Conservation (phyloP, 2,329 filamentous ascomycete genomes). For the Trichoderma polysporum region DNA sequence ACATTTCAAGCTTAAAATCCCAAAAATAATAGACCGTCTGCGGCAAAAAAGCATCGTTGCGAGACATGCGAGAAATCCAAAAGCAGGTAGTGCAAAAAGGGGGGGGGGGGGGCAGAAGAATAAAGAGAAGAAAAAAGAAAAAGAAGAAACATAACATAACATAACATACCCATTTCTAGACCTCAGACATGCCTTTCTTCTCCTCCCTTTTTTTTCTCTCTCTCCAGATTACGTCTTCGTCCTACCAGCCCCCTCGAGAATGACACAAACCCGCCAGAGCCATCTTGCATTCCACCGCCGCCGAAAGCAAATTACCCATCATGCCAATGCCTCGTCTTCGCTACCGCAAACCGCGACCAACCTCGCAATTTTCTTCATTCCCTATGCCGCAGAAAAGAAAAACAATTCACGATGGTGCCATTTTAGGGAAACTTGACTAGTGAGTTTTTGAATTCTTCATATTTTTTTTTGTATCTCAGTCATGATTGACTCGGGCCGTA, state of each 20-base stretch:
- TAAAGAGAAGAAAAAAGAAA: not conserved
- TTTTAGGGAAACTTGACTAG: not conserved
- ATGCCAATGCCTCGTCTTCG: not conserved
- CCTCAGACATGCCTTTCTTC: not conserved
- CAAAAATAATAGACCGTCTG: not conserved
- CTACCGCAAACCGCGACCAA: not conserved
- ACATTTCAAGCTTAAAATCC: not conserved
- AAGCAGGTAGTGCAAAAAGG: not conserved
- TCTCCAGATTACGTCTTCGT: not conserved
- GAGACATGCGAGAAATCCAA: not conserved
- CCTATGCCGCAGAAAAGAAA: not conserved
- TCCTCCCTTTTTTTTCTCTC: not conserved
- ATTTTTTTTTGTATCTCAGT: not conserved
- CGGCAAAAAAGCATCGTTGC: not conserved
- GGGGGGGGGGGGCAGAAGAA: not conserved
- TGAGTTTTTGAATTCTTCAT: not conserved
- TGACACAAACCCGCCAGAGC: not conserved
- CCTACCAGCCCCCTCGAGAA: not conserved
- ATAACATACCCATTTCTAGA: not conserved
- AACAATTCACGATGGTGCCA: not conserved
- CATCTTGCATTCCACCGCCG: not conserved
- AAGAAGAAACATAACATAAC: not conserved
- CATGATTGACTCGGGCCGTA: not conserved
- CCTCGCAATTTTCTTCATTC: not conserved
- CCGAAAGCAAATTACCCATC: conserved; percentile 14